Conservation (phyloP, 2,329 filamentous ascomycete genomes). For the Aspergillus sp. region DNA sequence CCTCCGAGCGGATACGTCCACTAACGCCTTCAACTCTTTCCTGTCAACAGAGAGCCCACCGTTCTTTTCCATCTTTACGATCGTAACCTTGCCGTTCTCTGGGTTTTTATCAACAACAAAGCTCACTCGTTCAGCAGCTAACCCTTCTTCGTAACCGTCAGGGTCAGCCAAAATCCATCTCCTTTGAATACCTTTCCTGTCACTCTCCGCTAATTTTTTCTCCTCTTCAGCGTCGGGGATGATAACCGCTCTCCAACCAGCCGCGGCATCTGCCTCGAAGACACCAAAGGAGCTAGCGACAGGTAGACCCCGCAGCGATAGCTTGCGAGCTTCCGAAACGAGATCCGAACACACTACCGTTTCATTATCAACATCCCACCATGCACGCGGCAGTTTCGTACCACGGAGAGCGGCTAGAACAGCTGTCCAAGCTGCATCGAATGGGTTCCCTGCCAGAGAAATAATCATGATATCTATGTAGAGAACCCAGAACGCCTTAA, state of each 20-base stretch:
- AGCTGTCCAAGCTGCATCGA: slow-evolving; percentile 87
- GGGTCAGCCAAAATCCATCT: slow-evolving; percentile 82
- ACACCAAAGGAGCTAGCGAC: slow-evolving; percentile 76
- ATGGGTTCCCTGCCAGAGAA: slow-evolving; percentile 85
- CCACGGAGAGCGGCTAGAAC: slow-evolving; percentile 77
- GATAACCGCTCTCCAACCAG: slow-evolving; percentile 39
- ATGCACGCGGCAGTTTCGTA: slow-evolving; percentile 73
- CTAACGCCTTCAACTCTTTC: slow-evolving; percentile 60
- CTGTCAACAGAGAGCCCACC: slow-evolving; percentile 72
- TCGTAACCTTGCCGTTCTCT: slow-evolving; percentile 50
- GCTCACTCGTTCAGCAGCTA: slow-evolving; percentile 81
- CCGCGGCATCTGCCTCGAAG: slow-evolving; percentile 61
- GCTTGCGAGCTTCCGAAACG: slow-evolving; percentile 52
- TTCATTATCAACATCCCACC: slow-evolving; percentile 81
- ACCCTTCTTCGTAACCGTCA: slow-evolving; percentile 82
- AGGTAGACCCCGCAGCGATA: slow-evolving; percentile 67
- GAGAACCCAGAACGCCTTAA: slow-evolving; percentile 90
- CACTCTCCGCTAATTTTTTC: slow-evolving; percentile 46
- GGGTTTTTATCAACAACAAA: slow-evolving; percentile 67
- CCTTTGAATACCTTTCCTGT: slow-evolving; percentile 33
- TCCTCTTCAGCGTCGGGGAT: slow-evolving; percentile 34
- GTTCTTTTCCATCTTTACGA: slow-evolving; percentile 76
- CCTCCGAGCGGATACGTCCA: slow-evolving; percentile 60
- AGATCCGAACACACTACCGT: slow-evolving; percentile 71
- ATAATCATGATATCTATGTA: slow-evolving; percentile 96